These are phyloP conservation scores for Sinapis alba DNA, from an alignment of 441 rosid species.

Conservation along the genomic window DNA sequence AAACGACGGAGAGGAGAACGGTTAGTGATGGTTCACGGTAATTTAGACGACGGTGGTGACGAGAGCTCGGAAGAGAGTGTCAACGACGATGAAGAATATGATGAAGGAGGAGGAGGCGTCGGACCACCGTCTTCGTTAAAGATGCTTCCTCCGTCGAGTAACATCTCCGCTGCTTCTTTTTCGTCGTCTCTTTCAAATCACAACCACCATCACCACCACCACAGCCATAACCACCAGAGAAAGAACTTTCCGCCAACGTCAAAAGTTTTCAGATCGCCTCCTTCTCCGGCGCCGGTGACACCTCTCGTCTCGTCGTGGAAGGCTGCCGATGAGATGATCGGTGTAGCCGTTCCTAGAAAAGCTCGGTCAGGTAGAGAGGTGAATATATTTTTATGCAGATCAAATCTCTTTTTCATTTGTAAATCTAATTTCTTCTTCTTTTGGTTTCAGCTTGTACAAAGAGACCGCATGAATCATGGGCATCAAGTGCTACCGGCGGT, in stretches of 20 bases:
- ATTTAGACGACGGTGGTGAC: constrained; percentile 70
- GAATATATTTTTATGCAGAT: constrained; percentile 34
- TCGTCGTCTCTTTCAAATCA: constrained; percentile 60
- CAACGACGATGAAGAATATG: constrained; percentile 87
- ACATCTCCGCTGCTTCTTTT: constrained; percentile 57
- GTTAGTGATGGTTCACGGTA: constrained; percentile 62
- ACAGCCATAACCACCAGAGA: constrained; percentile 46
- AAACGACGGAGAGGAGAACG: constrained; percentile 86
- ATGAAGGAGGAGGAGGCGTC: constrained; percentile 52
- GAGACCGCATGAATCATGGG: constrained; percentile 93
- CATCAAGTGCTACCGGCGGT: constrained; percentile 60
- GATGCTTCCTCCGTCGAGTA: constrained; percentile 68
- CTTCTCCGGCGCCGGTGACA: constrained; percentile 49
- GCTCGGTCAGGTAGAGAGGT: constrained; percentile 99
- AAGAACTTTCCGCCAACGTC: constrained; percentile 60
- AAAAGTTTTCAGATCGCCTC: constrained; percentile 47
- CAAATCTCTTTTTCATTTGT: constrained; percentile 9
- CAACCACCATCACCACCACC: constrained; percentile 32
- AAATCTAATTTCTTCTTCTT: constrained; percentile 15
- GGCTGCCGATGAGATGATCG: constrained; percentile 94
- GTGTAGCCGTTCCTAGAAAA: constrained; percentile 96
- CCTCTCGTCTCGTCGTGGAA: constrained; percentile 61
- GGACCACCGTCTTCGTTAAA: constrained; percentile 55
- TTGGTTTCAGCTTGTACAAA: constrained; percentile 68
- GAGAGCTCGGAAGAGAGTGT: constrained; percentile 90